Base-by-base conservation (phyloP, 495 filamentous ascomycete genomes). In the Annulohypoxylon moriforme region DNA sequence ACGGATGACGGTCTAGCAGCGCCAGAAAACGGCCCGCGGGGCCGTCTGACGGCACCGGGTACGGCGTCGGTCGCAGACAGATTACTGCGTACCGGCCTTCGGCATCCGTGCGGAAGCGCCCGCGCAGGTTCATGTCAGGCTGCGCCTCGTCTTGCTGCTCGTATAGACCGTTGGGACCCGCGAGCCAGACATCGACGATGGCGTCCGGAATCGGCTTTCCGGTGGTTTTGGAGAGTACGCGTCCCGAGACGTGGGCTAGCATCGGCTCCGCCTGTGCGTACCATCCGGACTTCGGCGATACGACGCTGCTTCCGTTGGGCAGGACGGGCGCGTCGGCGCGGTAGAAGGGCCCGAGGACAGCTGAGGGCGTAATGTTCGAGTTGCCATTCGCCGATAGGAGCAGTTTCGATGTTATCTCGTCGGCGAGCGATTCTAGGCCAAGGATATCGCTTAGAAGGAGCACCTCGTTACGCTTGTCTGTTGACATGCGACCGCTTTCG, bases 311-410 rank as follows among this genome's bases (percentile, higher is more conserved):
- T 20, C 88, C 91, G 80, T 91, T 92, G 7, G 85, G 72, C 38
- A 86, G 84, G 22, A 82, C 77, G 3, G 91, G 90, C 0, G 91
- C 89, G 76, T 93, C 83, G 63, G 87, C 82, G 14, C 92, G 88
- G 85, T 90, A 94, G 84, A 94, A 94, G 3, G 92, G 92, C 6
- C 92, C 92, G 0, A 94, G 85, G 61, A 94, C 89, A 44, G 91
- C 86, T 3, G 91, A 92, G 16, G 90, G 86, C 10, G 92, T 94
- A 46, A 84, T 86, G 10, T 60, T 64, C 60, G 85, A 82, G 25
- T 79, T 75, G 46, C 85, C 65, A 16, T 64, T 71, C 6, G 76
- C 71, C 49, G 20, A 11, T 1, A 49, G 33, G 52, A 84, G 69
- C 60, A 89, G 81, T 59, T 86, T 92, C 75, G 89, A 90, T 38